Conservation (phyloP, 225 moss, liverwort and hornwort genomes). For the Marchantia paleacea region DNA sequence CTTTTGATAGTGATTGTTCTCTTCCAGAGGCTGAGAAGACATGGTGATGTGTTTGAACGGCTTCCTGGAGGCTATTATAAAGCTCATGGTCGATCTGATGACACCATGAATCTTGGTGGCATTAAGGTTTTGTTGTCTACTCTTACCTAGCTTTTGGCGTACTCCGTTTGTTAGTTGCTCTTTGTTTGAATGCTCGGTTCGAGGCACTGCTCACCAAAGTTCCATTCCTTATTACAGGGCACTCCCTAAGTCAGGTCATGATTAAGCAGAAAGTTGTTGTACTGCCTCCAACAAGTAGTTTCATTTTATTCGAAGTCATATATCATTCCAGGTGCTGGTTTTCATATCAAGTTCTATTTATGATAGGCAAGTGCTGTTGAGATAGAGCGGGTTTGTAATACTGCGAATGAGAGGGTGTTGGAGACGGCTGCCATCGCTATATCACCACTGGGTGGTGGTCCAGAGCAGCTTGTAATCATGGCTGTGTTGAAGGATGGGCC, state of each 20-base stretch:
- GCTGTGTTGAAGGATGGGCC: conserved; percentile 65
- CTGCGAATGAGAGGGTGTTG: conserved; percentile 57
- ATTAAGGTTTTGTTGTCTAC: conserved; percentile 61
- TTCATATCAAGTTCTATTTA: background rate
- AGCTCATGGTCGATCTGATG: conserved; percentile 90
- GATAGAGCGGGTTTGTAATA: conserved; percentile 87
- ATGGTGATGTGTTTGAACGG: conserved; percentile 88
- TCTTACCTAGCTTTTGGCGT: background rate
- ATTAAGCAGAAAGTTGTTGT: background rate
- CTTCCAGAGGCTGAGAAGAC: conserved; percentile 77
- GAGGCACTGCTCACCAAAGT: background rate
- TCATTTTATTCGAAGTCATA: background rate
- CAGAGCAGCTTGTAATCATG: conserved; percentile 79
- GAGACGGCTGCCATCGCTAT: conserved; percentile 86
- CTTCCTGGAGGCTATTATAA: conserved; percentile 63
- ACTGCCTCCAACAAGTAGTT: background rate
- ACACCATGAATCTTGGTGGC: conserved; percentile 94
- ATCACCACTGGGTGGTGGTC: conserved; percentile 71
- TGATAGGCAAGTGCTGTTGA: conserved; percentile 88
- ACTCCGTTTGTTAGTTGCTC: no score
- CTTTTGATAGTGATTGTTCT: background rate
- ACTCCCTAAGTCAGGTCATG: background rate
- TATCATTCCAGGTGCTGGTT: background rate
- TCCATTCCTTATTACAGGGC: background rate
- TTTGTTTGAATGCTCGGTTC: background rate